Evolutionary conservation across 192 early-diverging fungal genomes (phyloP), one percentile per base, ranked within the genome.

Genomic region (Backusella westeae): DNA sequence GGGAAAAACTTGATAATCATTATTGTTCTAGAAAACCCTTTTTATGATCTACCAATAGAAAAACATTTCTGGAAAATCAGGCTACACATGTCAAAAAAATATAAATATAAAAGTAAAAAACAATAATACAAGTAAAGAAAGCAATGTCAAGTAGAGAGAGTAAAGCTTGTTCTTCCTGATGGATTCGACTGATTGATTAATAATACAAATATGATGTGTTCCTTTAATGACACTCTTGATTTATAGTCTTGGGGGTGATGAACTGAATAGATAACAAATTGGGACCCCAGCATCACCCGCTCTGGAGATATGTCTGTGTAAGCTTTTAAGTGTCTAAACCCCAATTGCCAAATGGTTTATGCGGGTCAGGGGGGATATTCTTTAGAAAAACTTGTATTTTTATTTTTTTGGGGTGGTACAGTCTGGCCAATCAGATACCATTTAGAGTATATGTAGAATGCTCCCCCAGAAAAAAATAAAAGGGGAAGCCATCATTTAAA

Each of bases 371-470:
- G 56, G 56, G 23, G 56, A 29, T 26, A 63, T 23, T 63, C 21
- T 63, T 63, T 63, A 29, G 46, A 49, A 34, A 65, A 19, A 34
- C 35, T 69, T 35, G 29, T n/a, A 67, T 69, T 69, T 36, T 69
- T 69, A 38, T 69, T 69, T 69, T 69, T 36, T 69, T 69, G 67
- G 67, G 67, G 67, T 69, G 67, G 34, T 69, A 69, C 67, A 69
- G 21, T 4, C 21, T 69, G 34, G 67, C 67, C 67, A 69, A 69
- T 69, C 67, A 69, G 17, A 68, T n/a, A 36, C 29, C 53, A 67
- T 34, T 34, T 35, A 5, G 34, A 67, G 67, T 68, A 35, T 14
- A 68, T 68, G 19, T 19, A n/a, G 19, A 36, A 36, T 68, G 35
- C 34, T 68, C 34, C 35, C 35, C 29, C 29, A 36, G 35, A 68